Percentiles rank a stretch among this genome's conserved stretches.
These are phyloP conservation scores for Balansia obtecta DNA, from an alignment of 2,329 filamentous ascomycete species.

Conservation along the genomic window DNA sequence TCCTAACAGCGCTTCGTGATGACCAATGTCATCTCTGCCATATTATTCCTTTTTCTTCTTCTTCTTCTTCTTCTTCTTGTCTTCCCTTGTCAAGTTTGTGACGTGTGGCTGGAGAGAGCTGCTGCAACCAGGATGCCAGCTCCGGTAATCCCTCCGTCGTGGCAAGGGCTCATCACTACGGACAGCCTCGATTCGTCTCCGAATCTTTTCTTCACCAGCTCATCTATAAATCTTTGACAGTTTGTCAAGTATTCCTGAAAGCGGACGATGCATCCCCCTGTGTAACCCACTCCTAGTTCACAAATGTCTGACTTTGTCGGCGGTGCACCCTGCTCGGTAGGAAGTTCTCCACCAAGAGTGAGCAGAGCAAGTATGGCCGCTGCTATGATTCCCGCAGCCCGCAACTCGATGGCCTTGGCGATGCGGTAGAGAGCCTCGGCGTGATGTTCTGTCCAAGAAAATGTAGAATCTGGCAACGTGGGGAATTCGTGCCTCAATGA, in stretches of 20 bases:
- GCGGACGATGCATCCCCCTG: conserved; percentile 68
- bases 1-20: too few species aligned
- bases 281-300: conserved; percentile 66
- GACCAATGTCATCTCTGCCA: too few species aligned
- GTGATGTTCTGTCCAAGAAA: conserved; percentile 49
- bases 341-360: conserved; percentile 55
- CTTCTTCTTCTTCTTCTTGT: neutral
- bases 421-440: conserved; percentile 52
- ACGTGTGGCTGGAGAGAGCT: conserved; percentile 18
- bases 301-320: conserved; percentile 13
- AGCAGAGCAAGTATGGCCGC: conserved; percentile 61
- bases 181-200: conserved; percentile 22
- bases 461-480: conserved; percentile 28
- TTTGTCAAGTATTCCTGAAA: conserved; percentile 62
- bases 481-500: conserved; percentile 44
- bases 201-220: conserved; percentile 25
- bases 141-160: conserved; percentile 49
- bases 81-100: neutral
- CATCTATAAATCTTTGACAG: conserved; percentile 57
- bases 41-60: neutral
- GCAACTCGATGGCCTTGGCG: conserved; percentile 55
- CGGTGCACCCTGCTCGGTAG: conserved; percentile 15
- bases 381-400: conserved; percentile 63
- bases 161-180: conserved; percentile 41
- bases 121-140: conserved; percentile 46